Conservation (phyloP, 129 eudicot genomes). For the Helichrysum umbraculigerum region DNA sequence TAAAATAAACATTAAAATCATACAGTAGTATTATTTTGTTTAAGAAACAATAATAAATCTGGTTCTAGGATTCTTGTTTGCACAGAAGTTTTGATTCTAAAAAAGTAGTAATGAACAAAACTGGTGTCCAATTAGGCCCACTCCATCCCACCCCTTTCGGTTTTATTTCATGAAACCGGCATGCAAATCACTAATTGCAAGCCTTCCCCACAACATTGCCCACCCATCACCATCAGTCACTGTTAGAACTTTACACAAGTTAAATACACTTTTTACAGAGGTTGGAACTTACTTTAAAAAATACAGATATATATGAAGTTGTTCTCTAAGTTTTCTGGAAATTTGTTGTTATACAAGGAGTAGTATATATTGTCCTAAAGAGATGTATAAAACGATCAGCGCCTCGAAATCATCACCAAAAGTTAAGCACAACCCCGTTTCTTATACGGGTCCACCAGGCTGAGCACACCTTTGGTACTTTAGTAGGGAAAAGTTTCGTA, state of each 20-base stretch:
- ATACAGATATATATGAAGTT: no score
- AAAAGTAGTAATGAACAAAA: constrained; percentile 34
- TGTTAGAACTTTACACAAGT: not conserved
- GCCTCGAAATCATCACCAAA: no score
- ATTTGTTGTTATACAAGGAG: no score
- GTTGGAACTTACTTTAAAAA: no score
- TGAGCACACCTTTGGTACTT: no score
- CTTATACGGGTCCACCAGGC: no score
- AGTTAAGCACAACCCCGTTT: no score
- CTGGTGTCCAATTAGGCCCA: constrained; percentile 16
- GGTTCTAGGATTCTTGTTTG: constrained; percentile 31
- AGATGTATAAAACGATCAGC: no score
- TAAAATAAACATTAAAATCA: not conserved
- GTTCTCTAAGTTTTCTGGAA: no score
- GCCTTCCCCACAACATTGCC: constrained; percentile 23
- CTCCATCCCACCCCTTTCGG: constrained; percentile 4
- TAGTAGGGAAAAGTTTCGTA: no score
- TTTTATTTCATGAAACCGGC: constrained; percentile 26
- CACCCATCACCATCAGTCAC: constrained; percentile 7
- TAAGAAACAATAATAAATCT: not conserved
- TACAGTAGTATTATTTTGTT: not conserved
- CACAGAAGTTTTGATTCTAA: constrained; percentile 1
- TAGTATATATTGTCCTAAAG: no score
- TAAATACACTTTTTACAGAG: not conserved
- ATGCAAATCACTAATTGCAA: constrained; percentile 35